Evolutionary conservation across 805 yeast genomes (phyloP), one percentile per base, ranked within the genome.

Genomic region (Cyberlindnera suaveolens): DNA sequence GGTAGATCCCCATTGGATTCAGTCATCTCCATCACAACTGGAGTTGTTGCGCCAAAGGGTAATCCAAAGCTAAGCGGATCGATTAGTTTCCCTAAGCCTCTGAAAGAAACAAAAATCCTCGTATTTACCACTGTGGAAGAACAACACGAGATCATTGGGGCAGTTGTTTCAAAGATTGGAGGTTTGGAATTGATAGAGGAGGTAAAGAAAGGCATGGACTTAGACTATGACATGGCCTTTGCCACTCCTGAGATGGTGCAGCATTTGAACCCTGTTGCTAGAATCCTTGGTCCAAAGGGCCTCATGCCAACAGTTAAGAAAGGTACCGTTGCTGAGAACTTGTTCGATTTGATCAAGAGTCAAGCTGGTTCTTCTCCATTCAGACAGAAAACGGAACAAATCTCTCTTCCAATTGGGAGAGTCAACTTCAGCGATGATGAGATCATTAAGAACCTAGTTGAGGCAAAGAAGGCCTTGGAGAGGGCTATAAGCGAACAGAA

Each of bases 221-320:
- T 81, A 23, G 73, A 75, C 49, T 83, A 80, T 54, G 89, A 88
- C 56, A 82, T 81, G 56, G 79, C 88, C 38, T 82, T 83, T 59
- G 95, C 96, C 6, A 83, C 96, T 2, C 86, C 96, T 1, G 96
- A 86, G 31, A 77, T 88, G 45, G 75, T 75, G 18, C 63, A 75
- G n/a, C 71, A 73, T 20, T 69, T 93, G 50, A 74, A 73, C 49
- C 71, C 76, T 44, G 67, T 87, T 18, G 96, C 93, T n/a, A 77
- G 89, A 57, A 67, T 75, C 10, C 72, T 93, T 53, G 98, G 98
- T 45, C 95, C 96, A 29, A 79, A 73, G 57, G 96, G 95, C 19
- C 72, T 93, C 53, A 82, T 90, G 85, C 98, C 99, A 38, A 74
- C 76, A 36, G 80, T 76, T 13, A 89, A 88, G 67, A 84, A 80